A percentile compares a stretch with the other conserved stretches of the same genome.
phyloP scores from a whole-genome alignment of 441 rosid species.

The Jatropha podagrica region DNA sequence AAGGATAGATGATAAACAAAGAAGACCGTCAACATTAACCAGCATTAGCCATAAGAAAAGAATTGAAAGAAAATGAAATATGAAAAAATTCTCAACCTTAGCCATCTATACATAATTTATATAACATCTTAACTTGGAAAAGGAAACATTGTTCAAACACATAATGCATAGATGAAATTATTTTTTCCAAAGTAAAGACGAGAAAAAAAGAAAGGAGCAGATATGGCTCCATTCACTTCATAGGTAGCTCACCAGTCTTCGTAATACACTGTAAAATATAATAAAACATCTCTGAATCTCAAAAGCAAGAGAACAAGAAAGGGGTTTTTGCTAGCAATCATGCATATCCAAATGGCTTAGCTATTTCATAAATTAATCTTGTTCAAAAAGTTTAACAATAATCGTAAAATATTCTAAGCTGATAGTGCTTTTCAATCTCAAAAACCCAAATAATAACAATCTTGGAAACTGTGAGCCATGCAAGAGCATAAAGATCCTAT shows the following conservation, averaged over 20 bases:
- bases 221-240: not conserved
- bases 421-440: not conserved
- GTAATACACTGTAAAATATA: not conserved
- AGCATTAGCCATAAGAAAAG: not conserved
- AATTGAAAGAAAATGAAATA: not conserved
- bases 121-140: not conserved
- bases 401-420: not conserved
- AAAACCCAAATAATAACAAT: not conserved
- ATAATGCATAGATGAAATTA: not conserved
- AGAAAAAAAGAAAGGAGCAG: not conserved
- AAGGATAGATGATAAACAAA: conserved; percentile 25
- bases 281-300: not conserved
- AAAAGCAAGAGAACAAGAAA: conserved; percentile 4
- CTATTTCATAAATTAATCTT: not conserved
- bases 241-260: too few species aligned
- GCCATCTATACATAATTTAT: not conserved
- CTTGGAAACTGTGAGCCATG: not conserved
- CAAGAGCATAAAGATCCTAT: not conserved
- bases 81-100: conserved; percentile 3
- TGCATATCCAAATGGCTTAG: not conserved
- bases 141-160: not conserved
- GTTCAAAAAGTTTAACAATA: not conserved
- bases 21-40: conserved; percentile 19
- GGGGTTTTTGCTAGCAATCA: not conserved
- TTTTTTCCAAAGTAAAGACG: not conserved